Evolutionary conservation across 805 yeast species (phyloP), one percentile per base, ranked within the genome.

Genomic region (Saccharomycopsis fibuligera): DNA sequence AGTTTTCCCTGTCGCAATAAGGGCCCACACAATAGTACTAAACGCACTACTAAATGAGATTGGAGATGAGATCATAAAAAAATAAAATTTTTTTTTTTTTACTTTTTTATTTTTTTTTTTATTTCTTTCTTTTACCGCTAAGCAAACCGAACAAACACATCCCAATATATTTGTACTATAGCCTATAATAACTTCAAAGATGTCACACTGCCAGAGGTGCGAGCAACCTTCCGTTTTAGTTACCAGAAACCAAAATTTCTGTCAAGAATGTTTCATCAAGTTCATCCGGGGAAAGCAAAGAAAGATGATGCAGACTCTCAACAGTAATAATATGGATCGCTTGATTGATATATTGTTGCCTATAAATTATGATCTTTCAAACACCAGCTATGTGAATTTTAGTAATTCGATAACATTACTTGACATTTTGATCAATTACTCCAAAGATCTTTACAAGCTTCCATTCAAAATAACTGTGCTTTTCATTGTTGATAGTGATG

Each of bases 211-310:
- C 29, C 49, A 40, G 17, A 60, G 73, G 48, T 70, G 75, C 57
- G 62, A 64, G 31, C 53, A 59, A 5, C 36, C 44, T 1, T 68
- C 72, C 2, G 55, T 60, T 3, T 53, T 71, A 19, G 39, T 57
- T 1, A 57, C 74, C 4, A 55, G 76, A 42, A 69, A 66, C 41
- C 76, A 72, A 51, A 47, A 57, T 17, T 69, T 68, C 36, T 72
- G 76, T 56, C 55, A 62, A 30, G 46, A 55, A 3, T 72, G 76
- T 54, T 72, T 69, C 49, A 57, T 67, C 21, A 60, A 67, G 48
- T 70, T 69, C 54, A 62, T 71, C 47, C 58, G 73, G 50, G 73
- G 74, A 1, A 72, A 72, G 56, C 72, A 72, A 56, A 59, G 76
- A 48, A 71, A 68, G 50, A 69, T 60, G 58, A 68, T 72, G 70